Conservation (phyloP, 768 basidiomycete genomes). For the Galerina sulciceps region DNA sequence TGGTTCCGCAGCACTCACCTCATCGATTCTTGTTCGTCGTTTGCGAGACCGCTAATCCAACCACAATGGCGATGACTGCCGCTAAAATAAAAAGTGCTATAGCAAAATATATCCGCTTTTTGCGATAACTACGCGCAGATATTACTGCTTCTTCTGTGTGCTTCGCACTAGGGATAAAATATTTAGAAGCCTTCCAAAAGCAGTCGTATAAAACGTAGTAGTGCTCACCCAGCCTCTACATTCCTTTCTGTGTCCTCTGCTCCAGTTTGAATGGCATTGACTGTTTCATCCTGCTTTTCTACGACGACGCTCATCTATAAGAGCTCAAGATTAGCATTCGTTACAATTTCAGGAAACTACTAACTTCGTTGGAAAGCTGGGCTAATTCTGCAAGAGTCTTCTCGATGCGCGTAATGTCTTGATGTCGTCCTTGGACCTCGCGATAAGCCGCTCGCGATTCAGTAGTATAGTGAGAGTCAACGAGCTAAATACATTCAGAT, state of each 20-base stretch:
- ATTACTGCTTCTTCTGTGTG: constrained; percentile 88
- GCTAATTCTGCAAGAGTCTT: constrained; percentile 91
- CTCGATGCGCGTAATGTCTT: constrained; percentile 95
- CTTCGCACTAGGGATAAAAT: constrained; percentile 53
- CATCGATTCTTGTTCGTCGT: no score
- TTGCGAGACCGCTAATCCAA: no score
- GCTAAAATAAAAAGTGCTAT: no score
- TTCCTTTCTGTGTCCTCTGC: constrained; percentile 80
- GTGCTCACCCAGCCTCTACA: constrained; percentile 77
- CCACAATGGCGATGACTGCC: no score
- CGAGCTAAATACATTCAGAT: constrained; percentile 52
- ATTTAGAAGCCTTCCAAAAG: neutral
- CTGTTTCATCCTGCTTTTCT: constrained; percentile 91
- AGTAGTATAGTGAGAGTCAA: constrained; percentile 84
- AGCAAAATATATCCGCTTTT: constrained; percentile 59
- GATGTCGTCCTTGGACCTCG: constrained; percentile 97
- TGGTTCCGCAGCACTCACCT: no score
- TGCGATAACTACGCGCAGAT: constrained; percentile 86
- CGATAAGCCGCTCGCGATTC: constrained; percentile 89
- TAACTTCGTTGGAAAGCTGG: constrained; percentile 92
- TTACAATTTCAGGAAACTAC: constrained; percentile 24
- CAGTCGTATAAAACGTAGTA: neutral
- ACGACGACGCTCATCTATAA: constrained; percentile 90
- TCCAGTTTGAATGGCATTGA: constrained; percentile 80
- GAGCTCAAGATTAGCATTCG: constrained; percentile 23